Evolutionary conservation across 345 rosid genomes (phyloP), one percentile per base, ranked within the genome.

Genomic region (Gossypium turneri): DNA sequence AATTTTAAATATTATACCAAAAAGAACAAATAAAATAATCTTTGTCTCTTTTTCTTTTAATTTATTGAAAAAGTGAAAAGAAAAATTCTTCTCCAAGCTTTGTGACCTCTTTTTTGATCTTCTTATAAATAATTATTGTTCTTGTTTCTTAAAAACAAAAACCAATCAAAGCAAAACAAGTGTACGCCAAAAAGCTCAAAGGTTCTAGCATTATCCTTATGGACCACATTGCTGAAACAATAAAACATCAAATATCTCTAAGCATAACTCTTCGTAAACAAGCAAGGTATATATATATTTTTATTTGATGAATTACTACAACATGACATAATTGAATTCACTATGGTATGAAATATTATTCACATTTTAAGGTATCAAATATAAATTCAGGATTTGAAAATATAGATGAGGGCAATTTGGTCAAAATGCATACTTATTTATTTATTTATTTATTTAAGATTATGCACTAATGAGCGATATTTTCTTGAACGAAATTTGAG

Each of bases 81-180:
- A 15, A 51, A 51, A 63, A 73, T 61, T 61, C 11, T 61, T 61
- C 69, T 48, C 48, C 69, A 73, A 61, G 69, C 45, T 73, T 61
- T 73, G 59, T 45, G 2, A 38, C 52, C 4, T 16, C 24, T 58
- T 72, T 71, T 71, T 44, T 34, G 38, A 7, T 24, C 17, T 58
- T 22, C 11, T 1, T 22, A 9, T 57, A 9, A 7, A n/a, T 16
- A 17, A 17, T 2, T 53, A 53, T 34, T 34, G 41, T 6, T 34
- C 41, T 1, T 34, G 41, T 34, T 34, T 34, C 41, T 34, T 34
- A 53, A 56, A 55, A 9, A 11, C 7, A 57, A 10, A 57, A 20
- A 57, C 61, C 61, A 22, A 57, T 20, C 27, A 9, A 20, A 57
- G 7, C 41, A 34, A 34, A 34, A 34, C 41, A 34, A 34, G 5